phyloP scores from a whole-genome alignment of 2,329 filamentous ascomycete genomes.

The Scolecobasidium constrictum region DNA sequence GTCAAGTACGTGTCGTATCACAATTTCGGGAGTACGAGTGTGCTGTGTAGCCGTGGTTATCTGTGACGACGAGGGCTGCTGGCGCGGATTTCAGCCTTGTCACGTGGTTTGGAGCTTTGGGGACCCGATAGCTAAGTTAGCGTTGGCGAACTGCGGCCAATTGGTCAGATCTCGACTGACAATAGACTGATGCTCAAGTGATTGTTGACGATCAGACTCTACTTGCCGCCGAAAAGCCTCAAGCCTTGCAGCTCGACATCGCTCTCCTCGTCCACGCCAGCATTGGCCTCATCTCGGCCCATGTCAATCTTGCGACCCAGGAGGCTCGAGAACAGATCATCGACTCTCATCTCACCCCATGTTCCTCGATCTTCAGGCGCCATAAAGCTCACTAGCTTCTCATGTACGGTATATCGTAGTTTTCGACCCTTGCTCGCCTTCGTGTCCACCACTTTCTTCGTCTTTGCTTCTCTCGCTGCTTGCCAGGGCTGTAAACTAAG shows the following conservation, averaged over 20 bases:
- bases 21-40: no score
- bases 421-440: constrained; percentile 93
- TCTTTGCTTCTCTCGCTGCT: constrained; percentile 68
- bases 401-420: constrained; percentile 87
- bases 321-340: constrained; percentile 44
- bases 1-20: no score
- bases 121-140: no score
- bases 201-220: no score
- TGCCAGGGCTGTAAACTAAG: constrained; percentile 40
- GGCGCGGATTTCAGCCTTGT: no score
- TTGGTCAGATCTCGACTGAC: no score
- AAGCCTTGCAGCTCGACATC: constrained; percentile 26
- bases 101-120: no score
- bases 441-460: constrained; percentile 76
- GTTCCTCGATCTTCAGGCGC: constrained; percentile 69
- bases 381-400: constrained; percentile 98
- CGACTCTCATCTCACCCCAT: constrained; percentile 74
- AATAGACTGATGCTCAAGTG: no score
- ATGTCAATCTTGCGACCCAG: constrained; percentile 35
- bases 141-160: no score
- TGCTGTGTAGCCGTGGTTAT: no score
- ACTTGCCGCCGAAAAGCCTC: constrained; percentile 21
- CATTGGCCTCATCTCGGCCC: constrained; percentile 28
- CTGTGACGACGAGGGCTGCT: no score
- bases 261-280: constrained; percentile 20